Conservation (phyloP, 140 eudicot genomes). For the Senecio squalidus region DNA sequence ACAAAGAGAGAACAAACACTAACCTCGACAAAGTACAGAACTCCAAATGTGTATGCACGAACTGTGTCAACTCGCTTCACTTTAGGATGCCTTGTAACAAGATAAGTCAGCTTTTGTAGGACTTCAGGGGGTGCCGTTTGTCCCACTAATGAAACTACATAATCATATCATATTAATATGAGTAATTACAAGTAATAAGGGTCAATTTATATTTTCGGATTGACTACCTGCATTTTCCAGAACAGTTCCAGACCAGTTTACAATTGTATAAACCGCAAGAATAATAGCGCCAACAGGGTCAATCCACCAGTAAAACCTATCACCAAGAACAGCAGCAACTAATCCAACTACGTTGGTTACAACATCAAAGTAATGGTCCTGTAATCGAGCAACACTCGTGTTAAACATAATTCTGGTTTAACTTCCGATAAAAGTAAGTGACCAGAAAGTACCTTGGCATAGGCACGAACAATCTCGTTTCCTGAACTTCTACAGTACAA, state of each 20-base stretch:
- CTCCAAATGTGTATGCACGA: constrained; percentile 91
- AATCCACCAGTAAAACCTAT: constrained; percentile 82
- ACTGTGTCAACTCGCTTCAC: constrained; percentile 92
- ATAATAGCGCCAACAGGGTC: constrained; percentile 87
- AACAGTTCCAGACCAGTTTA: constrained; percentile 91
- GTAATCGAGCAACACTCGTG: constrained; percentile 3
- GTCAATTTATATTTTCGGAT: background rate
- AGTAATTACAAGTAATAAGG: background rate
- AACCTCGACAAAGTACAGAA: constrained; percentile 84
- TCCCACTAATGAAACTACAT: constrained; percentile 82
- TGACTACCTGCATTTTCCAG: constrained; percentile 86
- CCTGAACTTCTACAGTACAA: constrained; percentile 86
- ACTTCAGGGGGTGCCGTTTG: constrained; percentile 96
- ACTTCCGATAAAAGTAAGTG: background rate
- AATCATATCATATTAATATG: constrained; percentile 6
- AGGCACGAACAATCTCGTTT: constrained; percentile 84
- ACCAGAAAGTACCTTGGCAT: constrained; percentile 62
- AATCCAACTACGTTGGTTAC: constrained; percentile 87
- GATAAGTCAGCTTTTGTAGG: constrained; percentile 82
- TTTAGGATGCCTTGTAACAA: constrained; percentile 72
- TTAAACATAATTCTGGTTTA: background rate
- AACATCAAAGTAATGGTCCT: constrained; percentile 98
- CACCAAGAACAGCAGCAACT: constrained; percentile 89
- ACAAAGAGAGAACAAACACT: constrained; percentile 12
- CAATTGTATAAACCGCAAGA: constrained; percentile 80